Evolutionary conservation across 2,329 filamentous ascomycete genomes (phyloP), one percentile per base, ranked within the genome.

Genomic region (Dothideomycetes sp.): DNA sequence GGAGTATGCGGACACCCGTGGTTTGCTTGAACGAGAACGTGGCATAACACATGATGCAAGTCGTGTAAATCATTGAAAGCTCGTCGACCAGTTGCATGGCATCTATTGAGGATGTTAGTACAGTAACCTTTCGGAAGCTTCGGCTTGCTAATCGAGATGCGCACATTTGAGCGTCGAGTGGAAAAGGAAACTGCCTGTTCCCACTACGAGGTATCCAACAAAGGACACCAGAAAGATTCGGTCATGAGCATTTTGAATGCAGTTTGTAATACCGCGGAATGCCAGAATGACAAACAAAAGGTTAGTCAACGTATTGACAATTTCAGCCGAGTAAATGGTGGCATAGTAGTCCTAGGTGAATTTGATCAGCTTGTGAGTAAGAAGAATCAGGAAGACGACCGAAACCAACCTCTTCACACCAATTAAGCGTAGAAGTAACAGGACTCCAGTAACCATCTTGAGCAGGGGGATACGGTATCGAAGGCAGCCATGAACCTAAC

Each of bases 231-330:
- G 56, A 62, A 93, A 94, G 45, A 94, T 80, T 11, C 62, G 65
- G 41, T 86, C 82, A 61, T 94, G 85, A 12, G 71, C 70, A 61
- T 93, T 71, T 48, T 70, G 71, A 27, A 81, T 56, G 59, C 85
- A 93, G 59, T 79, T 86, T 41, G 69, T 64, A 47, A 91, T 76
- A 17, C 88, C 88, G 55, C 80, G 82, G 49, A 76, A 63, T 6
- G 85, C 85, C 15, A 94, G 73, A 59, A 73, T 83, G 51, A 94
- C 69, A 61, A 94, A 94, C 17, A 91, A 65, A 3, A 83, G 59
- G 59, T 94, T 94, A 23, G 86, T 94, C 22, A 88, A 53, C 3
- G 84, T 84, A 56, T 82, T 89, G 56, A 86, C 74, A 32, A 88
- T 77, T 57, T 88, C 84, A 24, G 84, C 84, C 32, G 78, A 73